These are phyloP conservation scores for Nitzschia sp. DNA, from an alignment of 108 stramenopile species.

Conservation along the genomic window DNA sequence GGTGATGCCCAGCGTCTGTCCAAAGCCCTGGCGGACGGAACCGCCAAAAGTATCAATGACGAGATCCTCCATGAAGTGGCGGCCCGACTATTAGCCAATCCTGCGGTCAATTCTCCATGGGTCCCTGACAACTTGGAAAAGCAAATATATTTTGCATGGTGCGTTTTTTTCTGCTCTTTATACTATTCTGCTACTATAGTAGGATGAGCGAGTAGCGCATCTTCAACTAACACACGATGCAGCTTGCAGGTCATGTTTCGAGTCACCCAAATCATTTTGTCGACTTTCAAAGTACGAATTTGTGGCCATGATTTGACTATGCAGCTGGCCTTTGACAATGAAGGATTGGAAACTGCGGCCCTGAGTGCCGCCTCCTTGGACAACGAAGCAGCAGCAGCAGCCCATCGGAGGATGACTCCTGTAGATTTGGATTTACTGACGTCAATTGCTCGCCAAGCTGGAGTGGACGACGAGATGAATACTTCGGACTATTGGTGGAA, in stretches of 20 bases:
- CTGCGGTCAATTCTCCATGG: slow-evolving; percentile 27
- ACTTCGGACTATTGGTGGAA: slow-evolving; percentile 76
- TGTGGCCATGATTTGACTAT: slow-evolving; percentile 28
- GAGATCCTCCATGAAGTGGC: slow-evolving; percentile 36
- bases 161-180: too few relatives aligned
- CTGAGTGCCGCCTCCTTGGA: neutral
- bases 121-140: slow-evolving; percentile 37
- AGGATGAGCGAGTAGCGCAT: too few relatives aligned
- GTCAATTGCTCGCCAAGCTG: slow-evolving; percentile 1
- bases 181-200: too few relatives aligned
- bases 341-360: neutral
- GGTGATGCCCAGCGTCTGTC: neutral
- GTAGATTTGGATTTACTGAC: slow-evolving; percentile 22
- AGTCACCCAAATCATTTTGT: neutral
- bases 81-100: slow-evolving; percentile 28
- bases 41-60: slow-evolving; percentile 22
- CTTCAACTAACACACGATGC: too few relatives aligned
- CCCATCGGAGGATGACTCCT: neutral
- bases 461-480: slow-evolving; percentile 49
- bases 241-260: slow-evolving; percentile 43
- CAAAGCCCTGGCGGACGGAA: neutral
- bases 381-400: neutral
- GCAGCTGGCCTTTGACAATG: neutral
- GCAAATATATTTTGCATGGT: neutral
- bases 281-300: slow-evolving; percentile 5